Evolutionary conservation across 2,329 filamentous ascomycete species (phyloP).

Genomic region (Hypoxylon sp.): DNA sequence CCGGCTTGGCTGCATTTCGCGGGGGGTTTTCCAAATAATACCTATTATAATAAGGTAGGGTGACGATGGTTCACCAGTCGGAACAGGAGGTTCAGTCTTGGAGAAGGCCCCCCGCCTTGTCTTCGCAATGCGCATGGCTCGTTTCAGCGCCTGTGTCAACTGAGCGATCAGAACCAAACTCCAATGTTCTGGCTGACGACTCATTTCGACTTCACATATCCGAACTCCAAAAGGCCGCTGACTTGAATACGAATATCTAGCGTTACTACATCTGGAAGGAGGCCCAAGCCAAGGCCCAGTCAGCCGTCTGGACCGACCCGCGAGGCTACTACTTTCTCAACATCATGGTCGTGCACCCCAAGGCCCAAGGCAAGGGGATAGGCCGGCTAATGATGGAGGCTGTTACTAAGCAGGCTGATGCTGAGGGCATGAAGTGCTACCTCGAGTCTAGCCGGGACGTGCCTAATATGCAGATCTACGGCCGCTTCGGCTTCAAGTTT

Average conservation of each 20-base stretch:
- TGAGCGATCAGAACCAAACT: constrained; percentile 34
- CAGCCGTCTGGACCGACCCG: constrained; percentile 72
- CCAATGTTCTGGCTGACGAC: constrained; percentile 15
- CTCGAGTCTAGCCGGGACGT: constrained; percentile 76
- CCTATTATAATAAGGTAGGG: constrained; percentile 7
- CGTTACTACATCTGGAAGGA: constrained; percentile 81
- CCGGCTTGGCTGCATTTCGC: constrained; percentile 32
- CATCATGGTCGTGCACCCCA: constrained; percentile 76
- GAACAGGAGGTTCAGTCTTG: constrained; percentile 24
- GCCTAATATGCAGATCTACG: constrained; percentile 79
- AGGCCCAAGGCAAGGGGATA: constrained; percentile 74
- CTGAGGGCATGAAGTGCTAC: constrained; percentile 74
- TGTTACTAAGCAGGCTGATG: constrained; percentile 73
- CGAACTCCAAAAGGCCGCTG: constrained; percentile 29
- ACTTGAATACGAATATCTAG: constrained; percentile 46
- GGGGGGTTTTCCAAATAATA: constrained; percentile 22
- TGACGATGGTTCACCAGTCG: constrained; percentile 25
- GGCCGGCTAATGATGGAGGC: constrained; percentile 73
- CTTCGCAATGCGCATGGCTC: constrained; percentile 24
- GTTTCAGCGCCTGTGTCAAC: constrained; percentile 44
- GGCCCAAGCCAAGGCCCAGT: constrained; percentile 71
- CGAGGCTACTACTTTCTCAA: constrained; percentile 82
- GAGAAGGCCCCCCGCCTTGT: constrained; percentile 6
- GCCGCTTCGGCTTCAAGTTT: constrained; percentile 75
- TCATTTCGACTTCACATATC: constrained; percentile 10